phyloP scores from a whole-genome alignment of 2,329 filamentous ascomycete genomes.

The Colletotrichum spaethianum region DNA sequence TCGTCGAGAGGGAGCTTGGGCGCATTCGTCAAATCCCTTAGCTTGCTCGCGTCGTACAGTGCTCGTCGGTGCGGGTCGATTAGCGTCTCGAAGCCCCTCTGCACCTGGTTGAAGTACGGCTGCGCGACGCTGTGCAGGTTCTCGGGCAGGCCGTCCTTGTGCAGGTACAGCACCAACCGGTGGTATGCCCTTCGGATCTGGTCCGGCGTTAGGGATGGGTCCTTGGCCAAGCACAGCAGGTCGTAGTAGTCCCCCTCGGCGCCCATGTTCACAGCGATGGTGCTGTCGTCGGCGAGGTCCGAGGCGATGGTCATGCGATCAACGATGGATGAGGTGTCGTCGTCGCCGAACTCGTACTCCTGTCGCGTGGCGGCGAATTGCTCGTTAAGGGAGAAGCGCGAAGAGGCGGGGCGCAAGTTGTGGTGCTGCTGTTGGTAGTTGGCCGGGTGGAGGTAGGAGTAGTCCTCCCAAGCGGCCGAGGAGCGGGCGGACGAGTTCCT shows the following conservation, averaged over 20 bases:
- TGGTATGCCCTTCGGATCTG: conserved; percentile 61
- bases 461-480: conserved; percentile 43
- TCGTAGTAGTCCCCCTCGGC: conserved; percentile 58
- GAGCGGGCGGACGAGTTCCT: conserved; percentile 47
- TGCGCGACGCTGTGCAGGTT: conserved; percentile 56
- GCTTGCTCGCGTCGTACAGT: conserved; percentile 56
- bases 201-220: conserved; percentile 48
- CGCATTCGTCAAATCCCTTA: conserved; percentile 37
- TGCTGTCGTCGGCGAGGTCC: conserved; percentile 43
- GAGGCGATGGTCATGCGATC: conserved; percentile 50
- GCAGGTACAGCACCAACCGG: conserved; percentile 60
- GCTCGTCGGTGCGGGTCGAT: conserved; percentile 58
- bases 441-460: conserved; percentile 36
- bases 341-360: conserved; percentile 63
- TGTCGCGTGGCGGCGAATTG: conserved; percentile 63
- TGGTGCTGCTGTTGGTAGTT: conserved; percentile 37
- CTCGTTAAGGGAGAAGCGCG: conserved; percentile 62
- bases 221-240: conserved; percentile 58
- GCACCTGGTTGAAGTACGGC: conserved; percentile 57
- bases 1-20: conserved; percentile 36
- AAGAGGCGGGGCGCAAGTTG: conserved; percentile 54
- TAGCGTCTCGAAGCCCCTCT: conserved; percentile 64
- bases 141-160: conserved; percentile 58
- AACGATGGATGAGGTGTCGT: conserved; percentile 61
- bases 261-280: conserved; percentile 29